Base-by-base conservation (phyloP, 2,329 filamentous ascomycete genomes). In the Paecilomyces fulvus region DNA sequence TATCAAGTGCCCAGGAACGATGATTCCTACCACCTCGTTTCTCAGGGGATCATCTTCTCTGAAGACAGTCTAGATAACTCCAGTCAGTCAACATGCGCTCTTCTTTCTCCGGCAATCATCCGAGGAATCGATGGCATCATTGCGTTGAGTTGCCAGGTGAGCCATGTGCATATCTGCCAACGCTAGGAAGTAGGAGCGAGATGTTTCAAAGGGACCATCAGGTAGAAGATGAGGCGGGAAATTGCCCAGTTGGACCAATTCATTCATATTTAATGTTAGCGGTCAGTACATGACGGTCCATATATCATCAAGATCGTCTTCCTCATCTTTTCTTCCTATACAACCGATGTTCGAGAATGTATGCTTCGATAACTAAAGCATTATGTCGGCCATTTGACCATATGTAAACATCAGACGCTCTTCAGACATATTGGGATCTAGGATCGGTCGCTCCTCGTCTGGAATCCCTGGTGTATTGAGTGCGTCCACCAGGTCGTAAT, bases 201-300 rank as follows among this genome's bases (percentile, higher is more conserved):
- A 64, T 12, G 63, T 64, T 2, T 53, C n/a, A 56, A 69, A 76
- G 2, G 60, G 59, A 10, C 28, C 51, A 20, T 57, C 52, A 3
- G 49, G 49, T 3, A 64, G 63, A 8, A 61, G 55, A 52, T 60
- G 51, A 1, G 57, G 62, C 4, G 65, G 63, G 7, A 67, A 48
- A 5, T 51, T 56, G 6, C 66, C 69, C 1, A 67, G 43, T 28
- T 59, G 60, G 11, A 70, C 63, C 14, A 70, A 63, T 60, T 75
- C 68, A 54, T 70, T 77, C 73, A 79, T 77, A 55, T 75, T 75
- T 1, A 70, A 64, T 2, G 72, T 74, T 2, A 79, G 55, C 2
- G 75, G 75, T n/a, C 73, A 64, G 25, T 63, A 60, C 7, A 49
- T 58, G 3, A 74, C 67, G 49, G 59, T 61, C 61, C 67, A 71